Percentiles rank a stretch among this genome's conserved stretches.
Evolutionary conservation across 495 filamentous ascomycete genomes (phyloP).

Genomic region (Aspergillus avenaceus): DNA sequence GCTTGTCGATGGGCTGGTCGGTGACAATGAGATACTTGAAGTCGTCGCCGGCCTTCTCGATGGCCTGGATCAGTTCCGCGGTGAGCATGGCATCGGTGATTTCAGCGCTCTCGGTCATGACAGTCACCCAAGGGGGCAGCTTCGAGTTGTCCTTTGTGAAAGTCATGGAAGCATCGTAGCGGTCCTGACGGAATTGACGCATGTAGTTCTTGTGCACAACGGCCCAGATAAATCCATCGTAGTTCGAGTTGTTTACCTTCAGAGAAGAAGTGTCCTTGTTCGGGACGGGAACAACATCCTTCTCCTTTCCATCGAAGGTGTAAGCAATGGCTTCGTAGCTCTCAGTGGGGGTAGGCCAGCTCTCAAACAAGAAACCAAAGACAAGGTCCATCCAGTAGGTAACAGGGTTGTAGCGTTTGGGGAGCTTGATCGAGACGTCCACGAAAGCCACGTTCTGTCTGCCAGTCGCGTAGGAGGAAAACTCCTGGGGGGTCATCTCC

Average conservation of each 20-base stretch:
- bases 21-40: constrained; percentile 86
- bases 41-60: constrained; percentile 72
- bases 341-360: constrained; percentile 63
- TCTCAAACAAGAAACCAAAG: constrained; percentile 76
- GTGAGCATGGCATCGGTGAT: constrained; percentile 86
- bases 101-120: constrained; percentile 96
- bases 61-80: constrained; percentile 74
- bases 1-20: constrained; percentile 89
- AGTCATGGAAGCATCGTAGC: constrained; percentile 92
- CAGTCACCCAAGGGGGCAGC: constrained; percentile 85
- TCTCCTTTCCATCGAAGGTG: constrained; percentile 89
- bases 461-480: constrained; percentile 84
- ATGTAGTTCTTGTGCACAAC: constrained; percentile 93
- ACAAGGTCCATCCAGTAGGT: constrained; percentile 62
- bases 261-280: constrained; percentile 39
- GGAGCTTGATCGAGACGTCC: constrained; percentile 75
- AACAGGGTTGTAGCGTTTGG: constrained; percentile 88
- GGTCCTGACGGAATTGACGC: constrained; percentile 82
- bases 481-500: constrained; percentile 82
- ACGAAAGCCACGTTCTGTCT: constrained; percentile 90
- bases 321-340: constrained; percentile 69
- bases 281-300: constrained; percentile 62
- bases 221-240: constrained; percentile 91
- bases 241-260: constrained; percentile 66
- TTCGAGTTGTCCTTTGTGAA: constrained; percentile 86